Base-by-base conservation (phyloP, 2,329 filamentous ascomycete species). In the Aspergillus quadrilineatus region DNA sequence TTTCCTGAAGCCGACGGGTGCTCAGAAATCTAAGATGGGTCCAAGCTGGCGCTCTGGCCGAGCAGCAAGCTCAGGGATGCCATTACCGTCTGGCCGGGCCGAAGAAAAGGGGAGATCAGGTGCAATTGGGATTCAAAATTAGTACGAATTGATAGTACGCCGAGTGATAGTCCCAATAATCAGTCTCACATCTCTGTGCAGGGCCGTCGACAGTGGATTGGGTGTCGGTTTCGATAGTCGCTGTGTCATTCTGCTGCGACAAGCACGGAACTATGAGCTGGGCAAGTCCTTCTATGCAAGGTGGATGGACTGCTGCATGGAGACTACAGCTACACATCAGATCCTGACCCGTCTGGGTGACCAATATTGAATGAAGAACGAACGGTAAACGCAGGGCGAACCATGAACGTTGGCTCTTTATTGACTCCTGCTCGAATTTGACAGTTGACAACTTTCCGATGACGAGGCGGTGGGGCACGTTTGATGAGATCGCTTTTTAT, bases 381-480 rank as follows among this genome's bases (percentile, higher is more conserved):
- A 22, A 22, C 22, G 22, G 22, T 22, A 22, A 22, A 22, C 22
- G 22, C 22, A 22, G 22, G 22, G 22, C 22, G 22, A 22, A 22
- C 22, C 22, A 22, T 22, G 22, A 22, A 22, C 22, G 22, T 22
- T 22, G 22, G 2, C 22, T 22, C 34, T 37, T 9, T 12, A 34
- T 34, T 10, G 30, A 8, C 30, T 10, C 10, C 7, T 34, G 30
- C 30, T 34, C 10, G 30, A 34, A 10, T 34, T 34, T 37, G 34
- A 14, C 34, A 37, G 34, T 37, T 12, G 48, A 32, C 22, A 22
- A 22, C 22, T 22, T 22, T 22, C 22, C 22, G 57, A 55, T 59
- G 54, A 61, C 59, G 59, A 61, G 56, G 59, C 52, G 17, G 59
- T 59, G 59, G 57, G 59, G 56, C 56, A 26, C 26, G 32, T 57